Base-by-base conservation (phyloP, 2,329 filamentous ascomycete genomes). In the Colletotrichum sp. region DNA sequence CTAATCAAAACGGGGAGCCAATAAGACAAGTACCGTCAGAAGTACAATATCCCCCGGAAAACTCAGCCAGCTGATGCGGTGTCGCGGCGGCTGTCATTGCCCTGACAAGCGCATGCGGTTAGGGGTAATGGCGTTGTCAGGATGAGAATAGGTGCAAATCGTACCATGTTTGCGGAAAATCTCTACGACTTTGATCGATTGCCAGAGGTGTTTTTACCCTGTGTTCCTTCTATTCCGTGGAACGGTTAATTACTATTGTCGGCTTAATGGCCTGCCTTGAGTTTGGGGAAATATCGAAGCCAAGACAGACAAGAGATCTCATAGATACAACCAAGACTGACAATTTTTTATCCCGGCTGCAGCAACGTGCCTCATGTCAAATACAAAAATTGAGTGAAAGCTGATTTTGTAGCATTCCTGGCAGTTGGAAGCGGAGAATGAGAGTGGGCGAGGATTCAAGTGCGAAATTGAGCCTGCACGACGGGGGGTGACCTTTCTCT, bases 1-100 rank as follows among this genome's bases (percentile, higher is more conserved):
- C 54, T 33, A 72, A 74, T 72, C 33, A 67, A 33, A 73, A 66
- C 31, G 55, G 59, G 27, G 21, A 57, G 57, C 67, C 67, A 38
- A 36, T 57, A n/a, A 33, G 24, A 73, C 59, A 54, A 24, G 59
- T 51, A 65, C 59, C 59, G 59, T 65, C 31, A 34, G 51, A 70
- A 21, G 54, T 55, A 73, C 31, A 65, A 66, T 24, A 34, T 36
- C 31, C 34, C 12, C 27, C 5, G 7, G 64, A 3, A 29, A 68
- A 31, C 47, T 24, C 34, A 34, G 57, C 43, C 6, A 59, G 12
- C 29, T 36, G 38, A 16, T 4, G n/a, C n/a, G 12, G 15, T 27
- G 33, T 34, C 29, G 18, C 62, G 62, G 38, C 43, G 36, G 27
- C 24, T 27, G 24, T 38, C 27, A 27, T 27, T 51, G 55, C 63